Percentiles rank a stretch among this genome's conserved stretches.
phyloP scores from a whole-genome alignment of 2,329 filamentous ascomycete genomes.

The Aspergillus tamarii region DNA sequence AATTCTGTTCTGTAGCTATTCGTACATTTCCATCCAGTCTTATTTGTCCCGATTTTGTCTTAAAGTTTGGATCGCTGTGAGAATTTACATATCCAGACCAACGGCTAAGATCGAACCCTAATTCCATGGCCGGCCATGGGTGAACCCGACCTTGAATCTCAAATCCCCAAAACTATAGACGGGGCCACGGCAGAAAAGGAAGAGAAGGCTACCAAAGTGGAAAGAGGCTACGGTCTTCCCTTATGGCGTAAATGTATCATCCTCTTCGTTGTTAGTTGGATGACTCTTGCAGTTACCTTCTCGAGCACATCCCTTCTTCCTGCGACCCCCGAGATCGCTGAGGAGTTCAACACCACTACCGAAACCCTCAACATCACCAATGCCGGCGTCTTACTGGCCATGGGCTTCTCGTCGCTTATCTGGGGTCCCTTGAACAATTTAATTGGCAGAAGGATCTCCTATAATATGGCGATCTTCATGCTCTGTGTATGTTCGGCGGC shows the following conservation, averaged over 20 bases:
- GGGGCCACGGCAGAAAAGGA: not conserved
- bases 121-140: slow-evolving; percentile 9
- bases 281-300: slow-evolving; percentile 46
- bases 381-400: slow-evolving; percentile 41
- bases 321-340: slow-evolving; percentile 44
- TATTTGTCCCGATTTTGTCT: not conserved
- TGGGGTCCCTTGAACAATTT: slow-evolving; percentile 39
- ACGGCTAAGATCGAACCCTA: not conserved
- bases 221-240: slow-evolving; percentile 30
- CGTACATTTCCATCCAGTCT: not conserved
- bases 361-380: slow-evolving; percentile 43
- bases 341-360: slow-evolving; percentile 39
- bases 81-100: not conserved
- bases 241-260: slow-evolving; percentile 46
- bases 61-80: not conserved
- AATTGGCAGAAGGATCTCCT: slow-evolving; percentile 34
- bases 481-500: slow-evolving; percentile 37
- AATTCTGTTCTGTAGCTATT: not conserved
- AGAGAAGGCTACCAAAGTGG: slow-evolving; percentile 5
- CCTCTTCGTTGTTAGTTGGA: slow-evolving; percentile 47
- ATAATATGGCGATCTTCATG: slow-evolving; percentile 39
- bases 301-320: slow-evolving; percentile 48
- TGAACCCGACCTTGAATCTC: slow-evolving; percentile 2
- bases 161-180: not conserved
- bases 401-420: slow-evolving; percentile 43